Conservation (phyloP, 345 rosid genomes). For the Eucalyptus caleyi region DNA sequence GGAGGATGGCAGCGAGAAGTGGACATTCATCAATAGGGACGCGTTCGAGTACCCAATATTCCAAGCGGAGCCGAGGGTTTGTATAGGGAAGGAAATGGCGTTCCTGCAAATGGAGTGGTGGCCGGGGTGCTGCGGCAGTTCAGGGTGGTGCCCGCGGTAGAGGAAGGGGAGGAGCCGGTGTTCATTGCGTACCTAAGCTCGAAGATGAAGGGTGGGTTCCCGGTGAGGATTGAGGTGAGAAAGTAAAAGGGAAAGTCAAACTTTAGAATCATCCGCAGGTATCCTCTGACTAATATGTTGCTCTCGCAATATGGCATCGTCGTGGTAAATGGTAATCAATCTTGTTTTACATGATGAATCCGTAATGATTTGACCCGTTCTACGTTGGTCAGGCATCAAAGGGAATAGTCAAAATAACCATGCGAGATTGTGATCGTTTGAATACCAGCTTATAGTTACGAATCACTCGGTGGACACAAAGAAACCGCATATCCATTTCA, state of each 20-base stretch:
- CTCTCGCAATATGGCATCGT: not conserved
- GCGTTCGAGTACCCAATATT: constrained; percentile 20
- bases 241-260: too few relatives aligned
- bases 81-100: constrained; percentile 36
- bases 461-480: too few relatives aligned
- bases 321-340: too few relatives aligned
- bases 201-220: too few relatives aligned
- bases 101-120: constrained; percentile 29
- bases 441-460: too few relatives aligned
- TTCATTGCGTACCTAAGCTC: too few relatives aligned
- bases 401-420: not conserved
- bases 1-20: not conserved
- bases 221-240: too few relatives aligned
- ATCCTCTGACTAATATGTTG: not conserved
- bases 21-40: constrained; percentile 22
- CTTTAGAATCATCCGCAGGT: not conserved
- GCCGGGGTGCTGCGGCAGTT: not conserved
- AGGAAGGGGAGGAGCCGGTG: too few relatives aligned
- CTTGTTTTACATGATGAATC: not conserved
- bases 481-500: too few relatives aligned
- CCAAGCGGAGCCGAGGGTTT: constrained; percentile 24
- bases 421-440: not conserved
- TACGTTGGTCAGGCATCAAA: not conserved
- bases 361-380: not conserved
- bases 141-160: too few relatives aligned